A percentile compares a stretch with the other conserved stretches of the same genome.
phyloP scores from a whole-genome alignment of 2,329 filamentous ascomycete species.

The Neonectria neomacrospora region DNA sequence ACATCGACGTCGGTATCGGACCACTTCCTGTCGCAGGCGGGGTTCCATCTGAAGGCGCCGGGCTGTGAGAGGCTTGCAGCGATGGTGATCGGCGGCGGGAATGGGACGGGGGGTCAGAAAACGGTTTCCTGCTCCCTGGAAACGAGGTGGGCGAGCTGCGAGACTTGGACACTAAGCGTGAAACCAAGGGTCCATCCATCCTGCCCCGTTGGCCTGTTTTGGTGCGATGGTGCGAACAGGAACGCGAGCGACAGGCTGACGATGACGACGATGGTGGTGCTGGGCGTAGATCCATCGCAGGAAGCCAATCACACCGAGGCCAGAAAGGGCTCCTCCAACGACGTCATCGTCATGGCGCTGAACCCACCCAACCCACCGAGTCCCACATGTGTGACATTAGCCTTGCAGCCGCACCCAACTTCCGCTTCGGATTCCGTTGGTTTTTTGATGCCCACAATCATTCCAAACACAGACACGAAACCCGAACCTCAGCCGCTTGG shows the following conservation, averaged over 20 bases:
- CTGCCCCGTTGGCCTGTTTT: not conserved
- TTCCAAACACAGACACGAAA: slow-evolving; percentile 3
- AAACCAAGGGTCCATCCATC: slow-evolving; percentile 6
- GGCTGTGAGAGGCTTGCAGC: not conserved
- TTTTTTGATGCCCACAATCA: slow-evolving; percentile 4
- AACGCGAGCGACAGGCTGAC: not conserved
- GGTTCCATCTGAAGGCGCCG: not conserved
- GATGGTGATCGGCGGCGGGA: slow-evolving; percentile 2
- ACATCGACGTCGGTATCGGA: not conserved
- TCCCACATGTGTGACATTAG: not conserved
- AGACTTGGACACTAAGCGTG: not conserved
- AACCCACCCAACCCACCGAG: not conserved
- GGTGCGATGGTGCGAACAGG: no score
- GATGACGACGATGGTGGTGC: not conserved
- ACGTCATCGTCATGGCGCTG: not conserved
- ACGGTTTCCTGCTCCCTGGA: not conserved
- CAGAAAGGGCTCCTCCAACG: slow-evolving; percentile 16
- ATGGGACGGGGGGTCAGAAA: not conserved
- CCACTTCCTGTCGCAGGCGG: slow-evolving; percentile 4
- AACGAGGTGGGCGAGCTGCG: not conserved
- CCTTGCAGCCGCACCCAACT: not conserved
- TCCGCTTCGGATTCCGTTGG: not conserved
- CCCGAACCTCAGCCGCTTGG: not conserved
- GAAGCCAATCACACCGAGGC: slow-evolving; percentile 6
- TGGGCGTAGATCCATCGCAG: not conserved